Evolutionary conservation across 2,329 filamentous ascomycete genomes (phyloP), one percentile per base, ranked within the genome.

Genomic region (Penicillium sp.): DNA sequence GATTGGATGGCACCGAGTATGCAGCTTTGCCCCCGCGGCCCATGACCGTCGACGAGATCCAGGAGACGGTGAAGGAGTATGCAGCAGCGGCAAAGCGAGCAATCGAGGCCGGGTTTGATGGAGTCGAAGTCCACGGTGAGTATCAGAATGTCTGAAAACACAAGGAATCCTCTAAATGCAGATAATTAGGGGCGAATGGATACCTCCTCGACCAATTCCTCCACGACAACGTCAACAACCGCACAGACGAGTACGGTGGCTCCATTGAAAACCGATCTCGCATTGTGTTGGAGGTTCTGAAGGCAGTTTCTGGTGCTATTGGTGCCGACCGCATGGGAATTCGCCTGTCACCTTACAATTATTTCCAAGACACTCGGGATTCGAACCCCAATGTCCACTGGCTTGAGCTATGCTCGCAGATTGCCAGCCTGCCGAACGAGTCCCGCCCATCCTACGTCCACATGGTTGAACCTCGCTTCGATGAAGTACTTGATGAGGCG

Each of bases 161-260:
- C 7, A 21, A 20, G 4, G 7, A 36, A 32, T 12, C 26, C 29
- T 18, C 34, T 47, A 44, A 55, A 4, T 29, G 33, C 23, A 34
- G 10, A 85, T 3, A 24, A 30, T 10, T 10, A 53, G 79, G 67
- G 10, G 84, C 84, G 1, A 86, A 88, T 60, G 85, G 86, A 3
- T 90, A 90, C 62, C 75, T 91, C 1, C 67, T 88, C 7, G 80
- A 81, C 50, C 80, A 87, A 59, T 91, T 90, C 67, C 73, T 88
- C 12, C 86, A 83, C 56, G 78, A 80, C 51, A 76, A 69, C 4
- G 71, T 73, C 60, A 87, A 87, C 69, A 73, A 75, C 42, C 76
- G 84, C 1, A 81, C 70, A 2, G 79, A 82, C 53, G 60, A 42
- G 45, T 80, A 70, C 71, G 79, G 69, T 5, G 79, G 79, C 7